Evolutionary conservation across 1,284 basidiomycete species (phyloP), one percentile per base, ranked within the genome.

Genomic region (Moesziomyces antarcticus): DNA sequence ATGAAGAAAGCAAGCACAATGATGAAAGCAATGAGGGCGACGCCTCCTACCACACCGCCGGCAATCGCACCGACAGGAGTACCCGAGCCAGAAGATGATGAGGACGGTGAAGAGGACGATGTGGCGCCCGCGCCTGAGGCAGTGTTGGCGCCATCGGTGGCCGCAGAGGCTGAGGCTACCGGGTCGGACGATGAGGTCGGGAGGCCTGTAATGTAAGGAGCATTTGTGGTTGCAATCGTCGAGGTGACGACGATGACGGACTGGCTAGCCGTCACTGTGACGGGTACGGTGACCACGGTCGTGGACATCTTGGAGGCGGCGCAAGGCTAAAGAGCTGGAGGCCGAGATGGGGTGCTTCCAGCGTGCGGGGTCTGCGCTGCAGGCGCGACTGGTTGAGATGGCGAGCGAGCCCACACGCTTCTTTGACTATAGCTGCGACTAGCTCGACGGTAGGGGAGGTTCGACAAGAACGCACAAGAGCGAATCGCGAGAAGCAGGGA

Each of bases 211-310:
- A 44, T 33, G 43, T 43, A 22, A 14, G 58, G 47, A n/a, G 61
- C 54, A 8, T 61, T 50, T 5, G 58, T 56, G 20, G 65, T 58
- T 20, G 55, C 54, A 7, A 68, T 57, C 11, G 59, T 68, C 6
- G 65, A 68, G 43, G 65, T 68, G 43, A 68, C 59, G 0, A 68
- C 65, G 3, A 68, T 51, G n/a, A 68, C 55, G 5, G 55, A 68
- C 45, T 57, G 50, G 42, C 58, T 62, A 10, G 58, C 65, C 11
- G 65, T 68, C 42, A 56, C 59, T 4, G 65, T 62, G 27, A 68
- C 55, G 5, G 59, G 33, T 0, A 47, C 55, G 8, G 65, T 61
- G 6, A 61, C 55, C 14, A 68, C 55, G 7, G 53, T 40, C 10
- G 47, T 37, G 18, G 64, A 61, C 65, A 68, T 68, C 53, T 18